Evolutionary conservation across 768 basidiomycete genomes (phyloP), one percentile per base, ranked within the genome.

Genomic region (Trametes gibbosa): DNA sequence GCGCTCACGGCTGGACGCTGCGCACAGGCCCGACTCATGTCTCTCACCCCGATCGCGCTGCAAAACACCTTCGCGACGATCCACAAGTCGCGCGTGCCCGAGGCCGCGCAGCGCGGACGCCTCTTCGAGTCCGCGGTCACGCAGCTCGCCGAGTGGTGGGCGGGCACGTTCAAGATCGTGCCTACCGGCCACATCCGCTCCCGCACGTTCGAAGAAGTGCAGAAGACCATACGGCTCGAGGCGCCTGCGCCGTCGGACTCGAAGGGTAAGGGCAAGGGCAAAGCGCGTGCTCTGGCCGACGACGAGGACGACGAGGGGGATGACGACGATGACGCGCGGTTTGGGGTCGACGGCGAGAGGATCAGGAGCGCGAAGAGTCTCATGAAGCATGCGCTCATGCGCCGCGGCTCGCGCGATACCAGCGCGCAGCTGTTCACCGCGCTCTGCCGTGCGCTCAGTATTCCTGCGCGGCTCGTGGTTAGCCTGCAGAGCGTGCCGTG

Each of bases 401-500:
- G 80, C 54, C 79, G 74, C 59, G 97, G 95, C 7, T 89, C 86
- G 23, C 80, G 91, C 60, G 97, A 99, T 70, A 83, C 84, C 39
- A 90, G 89, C 58, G 89, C 93, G 0, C 93, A 96, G 65, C 80
- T 98, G 3, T 98, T 98, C 70, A 95, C 94, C 5, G 86, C 92
- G 0, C 77, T 97, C 0, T 92, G 93, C 71, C 81, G 97, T 21
- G 91, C 86, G 6, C 78, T 98, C 6, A 89, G 86, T 12, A 84
- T 98, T 19, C 95, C 95, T 0, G 84, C 94, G 6, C 79, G 97
- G 47, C 77, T 98, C 51, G 89, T 98, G 10, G 87, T 88, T 63
- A 96, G 92, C 67, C 73, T 99, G 43, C 96, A 98, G 73, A 86
- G 91, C 53, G 85, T 98, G 10, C 92, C 94, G 10, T 98, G 95